Evolutionary conservation across 2,329 filamentous ascomycete species (phyloP).

Genomic region (Aspergillus transmontanensis): DNA sequence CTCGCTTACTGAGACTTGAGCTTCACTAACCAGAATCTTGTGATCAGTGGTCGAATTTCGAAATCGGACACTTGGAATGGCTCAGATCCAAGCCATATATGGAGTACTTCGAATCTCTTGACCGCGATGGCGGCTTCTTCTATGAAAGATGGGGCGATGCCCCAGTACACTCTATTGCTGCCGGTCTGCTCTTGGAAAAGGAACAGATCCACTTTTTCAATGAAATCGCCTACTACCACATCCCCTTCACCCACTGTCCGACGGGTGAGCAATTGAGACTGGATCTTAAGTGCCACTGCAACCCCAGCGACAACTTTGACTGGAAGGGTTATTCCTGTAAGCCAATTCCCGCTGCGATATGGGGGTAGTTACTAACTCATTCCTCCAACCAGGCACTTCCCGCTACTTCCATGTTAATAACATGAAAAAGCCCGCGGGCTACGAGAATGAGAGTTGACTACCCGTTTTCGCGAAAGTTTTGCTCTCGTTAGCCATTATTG

Average conservation of each 20-base stretch:
- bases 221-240: constrained; percentile 97
- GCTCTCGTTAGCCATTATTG: constrained; percentile 15
- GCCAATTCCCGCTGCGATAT: constrained; percentile 37
- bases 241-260: constrained; percentile 97
- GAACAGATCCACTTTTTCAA: constrained; percentile 98
- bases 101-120: constrained; percentile 87
- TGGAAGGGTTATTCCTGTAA: constrained; percentile 98
- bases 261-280: constrained; percentile 82
- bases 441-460: constrained; percentile 66
- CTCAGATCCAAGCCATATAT: constrained; percentile 84
- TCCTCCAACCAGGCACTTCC: constrained; percentile 67
- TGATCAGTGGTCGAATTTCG: constrained; percentile 93
- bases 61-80: constrained; percentile 93
- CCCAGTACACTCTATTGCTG: constrained; percentile 96
- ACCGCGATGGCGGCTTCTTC: constrained; percentile 94
- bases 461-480: constrained; percentile 24
- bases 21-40: constrained; percentile 20
- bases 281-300: constrained; percentile 89
- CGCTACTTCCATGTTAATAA: constrained; percentile 83
- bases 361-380: neutral
- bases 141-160: constrained; percentile 99
- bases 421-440: constrained; percentile 81
- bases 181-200: constrained; percentile 82
- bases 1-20: too few species aligned
- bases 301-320: constrained; percentile 96